A percentile compares a stretch with the other conserved stretches of the same genome.
These are phyloP conservation scores for Corynespora cassiicola DNA, from an alignment of 2,329 filamentous ascomycete species.

Conservation along the genomic window DNA sequence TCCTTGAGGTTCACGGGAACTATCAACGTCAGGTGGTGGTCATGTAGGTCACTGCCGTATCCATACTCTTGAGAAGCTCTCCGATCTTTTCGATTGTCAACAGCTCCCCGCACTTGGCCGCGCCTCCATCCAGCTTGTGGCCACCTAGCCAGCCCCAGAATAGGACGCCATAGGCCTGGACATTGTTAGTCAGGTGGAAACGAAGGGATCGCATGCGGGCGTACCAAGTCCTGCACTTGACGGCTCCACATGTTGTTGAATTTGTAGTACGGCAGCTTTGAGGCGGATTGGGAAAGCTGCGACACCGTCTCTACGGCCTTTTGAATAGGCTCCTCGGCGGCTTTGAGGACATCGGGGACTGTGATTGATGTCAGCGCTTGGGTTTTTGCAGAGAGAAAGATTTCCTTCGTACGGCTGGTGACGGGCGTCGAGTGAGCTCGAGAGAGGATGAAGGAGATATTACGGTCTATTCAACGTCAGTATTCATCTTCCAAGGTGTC, in stretches of 20 bases:
- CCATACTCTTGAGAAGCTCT: constrained; percentile 72
- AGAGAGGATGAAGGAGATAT: constrained; percentile 82
- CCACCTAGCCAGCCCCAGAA: constrained; percentile 82
- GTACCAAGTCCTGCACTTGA: constrained; percentile 79
- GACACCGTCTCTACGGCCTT: constrained; percentile 74
- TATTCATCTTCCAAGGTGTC: background rate
- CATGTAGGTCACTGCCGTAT: constrained; percentile 2
- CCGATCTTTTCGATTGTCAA: constrained; percentile 90
- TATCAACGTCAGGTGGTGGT: constrained; percentile 42
- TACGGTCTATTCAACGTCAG: constrained; percentile 63
- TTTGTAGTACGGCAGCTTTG: constrained; percentile 95
- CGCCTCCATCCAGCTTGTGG: constrained; percentile 60
- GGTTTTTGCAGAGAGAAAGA: background rate
- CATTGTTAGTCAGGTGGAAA: constrained; percentile 37
- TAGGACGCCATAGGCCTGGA: constrained; percentile 63
- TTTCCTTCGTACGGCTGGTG: constrained; percentile 58
- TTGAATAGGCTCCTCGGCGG: constrained; percentile 73
- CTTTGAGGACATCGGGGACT: constrained; percentile 74
- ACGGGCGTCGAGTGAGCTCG: constrained; percentile 87
- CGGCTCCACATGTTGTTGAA: constrained; percentile 90
- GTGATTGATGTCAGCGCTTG: constrained; percentile 14
- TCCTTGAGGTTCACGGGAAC: constrained; percentile 93
- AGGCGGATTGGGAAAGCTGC: constrained; percentile 75
- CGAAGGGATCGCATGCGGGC: too few species aligned
- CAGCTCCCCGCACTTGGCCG: constrained; percentile 66